Evolutionary conservation across 305 asterid species (phyloP), one percentile per base, ranked within the genome.

Genomic region (Rubia tinctorum): DNA sequence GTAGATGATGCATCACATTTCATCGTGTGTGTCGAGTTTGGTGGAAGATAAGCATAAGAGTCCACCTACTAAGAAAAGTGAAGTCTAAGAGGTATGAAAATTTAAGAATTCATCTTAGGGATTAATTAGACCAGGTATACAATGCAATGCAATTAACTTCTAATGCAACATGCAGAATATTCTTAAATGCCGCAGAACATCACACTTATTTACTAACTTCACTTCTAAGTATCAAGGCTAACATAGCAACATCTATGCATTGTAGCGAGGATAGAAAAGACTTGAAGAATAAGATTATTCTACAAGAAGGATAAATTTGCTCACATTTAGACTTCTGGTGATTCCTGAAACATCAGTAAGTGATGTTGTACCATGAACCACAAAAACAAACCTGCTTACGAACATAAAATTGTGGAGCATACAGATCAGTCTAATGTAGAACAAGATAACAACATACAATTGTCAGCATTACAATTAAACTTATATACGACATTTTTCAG

Each of bases 21-120:
- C 75, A 92, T 72, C 11, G 81, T 68, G 80, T 90, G 97, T 49
- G 82, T 83, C n/a, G 77, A 78, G 80, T 88, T 89, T 42, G 98
- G 96, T 76, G 98, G 99, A 74, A 95, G 85, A 82, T 92, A 95
- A 73, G 95, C 97, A 78, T 88, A 92, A 8, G 95, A 92, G 79
- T 90, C 98, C 85, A 90, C 98, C 98, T 95, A 83, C 82, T 2
- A 27, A 27, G 55, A 23, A 12, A 22, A 63, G 45, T 56, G 44
- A 34, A 70, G 8, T 47, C 42, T 25, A 75, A 66, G 73, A 34
- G 62, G 47, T 64, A 63, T 44, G 23, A 64, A 34, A 34, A 7
- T 45, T 15, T n/a, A 15, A 44, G 51, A 18, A 56, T 51, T 27
- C 37, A 56, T 62, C 61, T 11, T 67, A 74, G 60, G 34, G 34